Percentiles rank a stretch among this genome's conserved stretches.
Conservation (phyloP, 495 filamentous ascomycete genomes). For the Coniosporium apollinis region DNA sequence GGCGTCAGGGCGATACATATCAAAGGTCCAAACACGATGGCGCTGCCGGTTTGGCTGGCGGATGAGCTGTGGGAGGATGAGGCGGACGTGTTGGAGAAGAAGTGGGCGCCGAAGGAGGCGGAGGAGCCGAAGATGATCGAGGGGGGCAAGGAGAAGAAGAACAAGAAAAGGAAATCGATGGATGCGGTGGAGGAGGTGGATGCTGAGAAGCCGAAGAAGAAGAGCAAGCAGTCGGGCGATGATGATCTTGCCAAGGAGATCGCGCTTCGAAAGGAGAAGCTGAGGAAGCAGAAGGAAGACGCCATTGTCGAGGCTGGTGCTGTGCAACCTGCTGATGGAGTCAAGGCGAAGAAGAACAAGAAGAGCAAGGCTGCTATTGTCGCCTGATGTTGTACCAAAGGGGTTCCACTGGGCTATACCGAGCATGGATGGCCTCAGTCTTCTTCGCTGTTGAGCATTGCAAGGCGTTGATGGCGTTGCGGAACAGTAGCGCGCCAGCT, state of each 20-base stretch:
- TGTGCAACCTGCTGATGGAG: slow-evolving; percentile 3
- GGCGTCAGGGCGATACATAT: slow-evolving; percentile 71
- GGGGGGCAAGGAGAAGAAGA: slow-evolving; percentile 16
- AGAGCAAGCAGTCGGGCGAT: slow-evolving; percentile 34
- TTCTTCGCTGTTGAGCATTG: too few relatives aligned
- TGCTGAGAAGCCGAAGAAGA: slow-evolving; percentile 33
- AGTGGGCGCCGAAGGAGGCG: slow-evolving; percentile 21
- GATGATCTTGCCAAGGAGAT: slow-evolving; percentile 20
- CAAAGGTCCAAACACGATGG: slow-evolving; percentile 71
- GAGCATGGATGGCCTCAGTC: too few relatives aligned
- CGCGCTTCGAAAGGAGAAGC: slow-evolving; percentile 26
- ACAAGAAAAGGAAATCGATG: slow-evolving; percentile 18
- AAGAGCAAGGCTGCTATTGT: not conserved
- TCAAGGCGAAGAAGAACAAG: slow-evolving; percentile 5
- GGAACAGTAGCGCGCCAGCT: too few relatives aligned
- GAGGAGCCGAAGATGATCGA: slow-evolving; percentile 21
- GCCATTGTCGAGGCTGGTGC: slow-evolving; percentile 20
- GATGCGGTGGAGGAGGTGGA: slow-evolving; percentile 19
- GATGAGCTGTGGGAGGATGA: slow-evolving; percentile 80
- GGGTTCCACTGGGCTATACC: too few relatives aligned
- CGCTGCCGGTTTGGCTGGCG: slow-evolving; percentile 82
- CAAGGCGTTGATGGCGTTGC: too few relatives aligned
- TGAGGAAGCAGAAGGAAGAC: slow-evolving; percentile 30
- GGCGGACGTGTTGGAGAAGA: slow-evolving; percentile 52
- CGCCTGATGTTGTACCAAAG: too few relatives aligned